Percentiles rank a stretch among this genome's conserved stretches.
These are phyloP conservation scores for Raphanus raphanistrum DNA, from an alignment of 345 rosid species.

Conservation along the genomic window DNA sequence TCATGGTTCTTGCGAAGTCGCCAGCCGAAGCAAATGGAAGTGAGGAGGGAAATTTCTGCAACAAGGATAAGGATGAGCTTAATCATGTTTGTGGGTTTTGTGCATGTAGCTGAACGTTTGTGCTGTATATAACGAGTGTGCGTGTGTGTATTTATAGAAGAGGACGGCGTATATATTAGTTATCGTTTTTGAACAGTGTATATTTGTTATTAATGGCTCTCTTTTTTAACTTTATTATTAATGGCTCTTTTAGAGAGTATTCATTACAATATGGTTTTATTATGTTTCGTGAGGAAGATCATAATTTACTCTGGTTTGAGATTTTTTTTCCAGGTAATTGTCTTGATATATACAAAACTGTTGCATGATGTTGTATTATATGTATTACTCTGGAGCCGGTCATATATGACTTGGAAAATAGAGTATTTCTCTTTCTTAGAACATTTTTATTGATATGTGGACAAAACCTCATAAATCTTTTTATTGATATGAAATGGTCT, in stretches of 20 bases:
- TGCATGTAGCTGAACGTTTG: neutral
- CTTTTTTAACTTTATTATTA: neutral
- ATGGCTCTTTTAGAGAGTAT: neutral
- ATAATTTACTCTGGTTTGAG: neutral
- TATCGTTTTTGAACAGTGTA: neutral
- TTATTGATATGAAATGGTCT: no score
- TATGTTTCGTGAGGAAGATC: neutral
- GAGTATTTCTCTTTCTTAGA: neutral
- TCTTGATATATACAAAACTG: neutral
- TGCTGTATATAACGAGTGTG: neutral
- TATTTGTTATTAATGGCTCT: neutral
- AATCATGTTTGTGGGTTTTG: constrained; percentile 5
- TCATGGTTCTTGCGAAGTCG: constrained; percentile 16
- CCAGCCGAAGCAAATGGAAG: neutral
- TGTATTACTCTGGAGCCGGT: neutral
- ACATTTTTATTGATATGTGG: no score
- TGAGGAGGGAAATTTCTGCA: constrained; percentile 2
- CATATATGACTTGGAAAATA: neutral
- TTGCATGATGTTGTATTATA: neutral
- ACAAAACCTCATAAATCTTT: no score
- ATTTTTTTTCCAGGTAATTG: neutral
- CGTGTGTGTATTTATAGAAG: neutral
- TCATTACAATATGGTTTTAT: neutral
- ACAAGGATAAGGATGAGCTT: constrained; percentile 6
- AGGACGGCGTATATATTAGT: neutral